Base-by-base conservation (phyloP, 805 yeast genomes). In the Debaryomyces tyrocola region DNA sequence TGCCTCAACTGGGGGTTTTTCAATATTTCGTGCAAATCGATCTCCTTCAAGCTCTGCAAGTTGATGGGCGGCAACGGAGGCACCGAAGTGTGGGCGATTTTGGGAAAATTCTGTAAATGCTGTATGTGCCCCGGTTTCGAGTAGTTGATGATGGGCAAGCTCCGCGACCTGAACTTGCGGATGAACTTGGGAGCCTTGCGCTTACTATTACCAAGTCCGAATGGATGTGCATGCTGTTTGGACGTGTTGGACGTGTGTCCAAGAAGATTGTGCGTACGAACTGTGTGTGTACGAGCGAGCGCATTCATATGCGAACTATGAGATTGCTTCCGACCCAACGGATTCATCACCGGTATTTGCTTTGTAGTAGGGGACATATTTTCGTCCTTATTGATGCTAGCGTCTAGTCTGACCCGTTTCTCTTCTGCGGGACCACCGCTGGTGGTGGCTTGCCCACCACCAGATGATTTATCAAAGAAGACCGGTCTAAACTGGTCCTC, bases 1-100 rank as follows among this genome's bases (percentile, higher is more conserved):
- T 91, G 98, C 52, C 98, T 79, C 46, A 91, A 73, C 63, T 90
- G 96, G 3, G 96, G 96, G 66, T 91, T 91, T 60, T 87, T 88
- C 55, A 91, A 75, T 44, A 92, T 91, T 60, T 90, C 96, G 51
- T 87, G 87, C 39, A 91, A 68, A 59, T 91, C 97, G 48, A 91
- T 87, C 62, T 90, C 97, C 55, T 85, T 83, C 54, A 91, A 75
- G 28, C 90, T 82, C 59, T 84, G 90, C 41, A 88, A 69, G 66
- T 87, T 87, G 40, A 88, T 88, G 1, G 97, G 97, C 3, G 96
- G 96, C 41, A 84, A 63, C 5, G 82, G 78, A 3, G 84, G 75
- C 17, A 65, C 53, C 45, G 48, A 37, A 33, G 48, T 46, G 41
- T 41, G 44, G 28, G 38, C 41, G 48, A 33, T 31, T 15, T 42